Base-by-base conservation (phyloP, 1,284 basidiomycete genomes). In the Austroboletus novae-zelandiae region DNA sequence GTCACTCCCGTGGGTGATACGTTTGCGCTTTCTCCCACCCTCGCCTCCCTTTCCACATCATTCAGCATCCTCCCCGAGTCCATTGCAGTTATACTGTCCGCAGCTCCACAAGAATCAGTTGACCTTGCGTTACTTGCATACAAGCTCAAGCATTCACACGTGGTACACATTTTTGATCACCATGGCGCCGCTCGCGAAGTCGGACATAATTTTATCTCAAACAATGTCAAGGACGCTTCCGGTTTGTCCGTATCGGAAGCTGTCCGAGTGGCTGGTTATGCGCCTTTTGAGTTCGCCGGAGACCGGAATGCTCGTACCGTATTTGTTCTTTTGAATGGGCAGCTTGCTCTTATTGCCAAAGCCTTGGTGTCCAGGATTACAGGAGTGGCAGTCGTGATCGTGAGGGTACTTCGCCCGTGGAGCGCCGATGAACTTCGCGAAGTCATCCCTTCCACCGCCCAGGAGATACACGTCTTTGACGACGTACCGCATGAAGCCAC, bases 101-200 rank as follows among this genome's bases (percentile, higher is more conserved):
- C 91, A 9, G 85, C 86, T 3, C 82, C 91, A 0, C 85, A 89
- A 57, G 89, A 94, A 66, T 77, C 87, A 9, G 78, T 86, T 37
- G 86, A 91, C 58, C 80, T 91, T 51, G 79, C 90, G 1, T 61
- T 76, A 15, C 72, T 91, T 40, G 76, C 88, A 5, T 91, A 91
- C 72, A 74, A 73, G 50, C 69, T 88, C 45, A 73, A 76, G 18
- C 66, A 73, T 29, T 76, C 72, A 34, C 90, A 93, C 69, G 80
- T 87, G 49, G 77, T 88, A 51, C 89, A 91, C 65, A 69, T 93
- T 35, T 91, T 92, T 64, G 88, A 92, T 66, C 87, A 91, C 58
- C 74, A 84, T 64, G 77, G 81, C 57, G 74, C 81, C 39, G 71
- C 83, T 43, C 81, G 91, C 18, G 89, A 93, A 68, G 69, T 78